Evolutionary conservation across 805 yeast species (phyloP).

Genomic region (Candida ascalaphidarum): DNA sequence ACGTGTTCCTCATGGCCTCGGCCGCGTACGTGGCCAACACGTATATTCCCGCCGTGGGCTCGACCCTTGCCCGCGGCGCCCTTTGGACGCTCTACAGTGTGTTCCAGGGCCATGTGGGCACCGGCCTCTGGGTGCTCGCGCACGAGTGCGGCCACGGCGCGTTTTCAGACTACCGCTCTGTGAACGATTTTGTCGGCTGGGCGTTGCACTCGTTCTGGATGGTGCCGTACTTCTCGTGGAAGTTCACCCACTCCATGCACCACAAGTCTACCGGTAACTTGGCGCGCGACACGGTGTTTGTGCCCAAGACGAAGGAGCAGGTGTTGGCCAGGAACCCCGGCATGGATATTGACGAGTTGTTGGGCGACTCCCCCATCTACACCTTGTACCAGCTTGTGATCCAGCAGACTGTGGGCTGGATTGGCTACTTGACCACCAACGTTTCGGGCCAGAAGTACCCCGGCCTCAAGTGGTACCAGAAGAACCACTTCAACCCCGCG

Average conservation of each 20-base stretch:
- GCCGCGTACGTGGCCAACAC: conserved; percentile 36
- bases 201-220: conserved; percentile 46
- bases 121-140: conserved; percentile 56
- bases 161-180: conserved; percentile 43
- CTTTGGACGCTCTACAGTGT: conserved; percentile 34
- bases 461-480: conserved; percentile 32
- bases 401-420: conserved; percentile 53
- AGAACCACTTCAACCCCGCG: conserved; percentile 46
- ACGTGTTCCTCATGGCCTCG: conserved; percentile 34
- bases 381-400: conserved; percentile 34
- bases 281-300: conserved; percentile 51
- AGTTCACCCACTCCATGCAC: conserved; percentile 51
- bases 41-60: conserved; percentile 27
- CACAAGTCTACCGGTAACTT: conserved; percentile 59
- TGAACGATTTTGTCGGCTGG: conserved; percentile 56
- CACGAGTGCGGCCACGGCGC: conserved; percentile 64
- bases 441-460: conserved; percentile 45
- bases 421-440: conserved; percentile 40
- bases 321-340: conserved; percentile 20
- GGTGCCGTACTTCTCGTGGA: conserved; percentile 60
- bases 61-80: conserved; percentile 24
- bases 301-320: conserved; percentile 46
- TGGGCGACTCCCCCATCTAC: conserved; percentile 49
- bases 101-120: conserved; percentile 40
- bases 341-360: conserved; percentile 33